phyloP scores from a whole-genome alignment of 768 basidiomycete species.

The Sporobolomyces roseus region DNA sequence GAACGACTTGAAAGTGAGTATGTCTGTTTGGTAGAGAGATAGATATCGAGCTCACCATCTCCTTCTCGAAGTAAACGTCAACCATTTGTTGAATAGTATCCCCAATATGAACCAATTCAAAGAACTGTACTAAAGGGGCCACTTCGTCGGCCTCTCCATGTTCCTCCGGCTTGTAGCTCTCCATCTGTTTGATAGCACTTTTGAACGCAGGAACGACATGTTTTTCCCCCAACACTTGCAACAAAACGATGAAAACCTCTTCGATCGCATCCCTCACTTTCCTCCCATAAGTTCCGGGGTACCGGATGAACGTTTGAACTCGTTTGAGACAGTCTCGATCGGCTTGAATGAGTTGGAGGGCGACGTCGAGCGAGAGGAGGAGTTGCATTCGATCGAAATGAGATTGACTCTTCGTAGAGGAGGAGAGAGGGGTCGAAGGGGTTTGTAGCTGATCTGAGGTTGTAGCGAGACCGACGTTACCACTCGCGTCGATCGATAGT shows the following conservation, averaged over 20 bases:
- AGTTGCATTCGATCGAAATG: conserved; percentile 59
- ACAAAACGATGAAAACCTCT: conserved; percentile 80
- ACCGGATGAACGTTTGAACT: conserved; percentile 80
- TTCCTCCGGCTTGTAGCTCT: conserved; percentile 79
- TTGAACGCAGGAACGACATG: conserved; percentile 79
- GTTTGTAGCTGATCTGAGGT: background rate
- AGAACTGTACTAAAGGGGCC: conserved; percentile 90
- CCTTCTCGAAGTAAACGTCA: conserved; percentile 97
- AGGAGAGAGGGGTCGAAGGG: background rate
- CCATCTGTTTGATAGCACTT: conserved; percentile 84
- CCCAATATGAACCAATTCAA: conserved; percentile 92
- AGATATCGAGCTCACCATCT: conserved; percentile 58
- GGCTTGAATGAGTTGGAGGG: conserved; percentile 86
- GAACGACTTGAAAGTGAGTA: too few species aligned
- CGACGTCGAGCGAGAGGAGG: conserved; percentile 82
- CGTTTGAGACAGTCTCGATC: conserved; percentile 87
- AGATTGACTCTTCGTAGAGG: background rate
- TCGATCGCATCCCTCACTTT: conserved; percentile 89
- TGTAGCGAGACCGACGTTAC: background rate
- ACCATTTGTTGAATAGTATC: conserved; percentile 97
- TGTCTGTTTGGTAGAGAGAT: too few species aligned
- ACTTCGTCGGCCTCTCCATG: conserved; percentile 59
- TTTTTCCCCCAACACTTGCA: conserved; percentile 69
- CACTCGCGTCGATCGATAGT: conserved; percentile 23
- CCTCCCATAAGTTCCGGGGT: conserved; percentile 80